A percentile compares a stretch with the other conserved stretches of the same genome.
Conservation (phyloP, 2,329 filamentous ascomycete species). For the Byssoonygena ceratinophila region DNA sequence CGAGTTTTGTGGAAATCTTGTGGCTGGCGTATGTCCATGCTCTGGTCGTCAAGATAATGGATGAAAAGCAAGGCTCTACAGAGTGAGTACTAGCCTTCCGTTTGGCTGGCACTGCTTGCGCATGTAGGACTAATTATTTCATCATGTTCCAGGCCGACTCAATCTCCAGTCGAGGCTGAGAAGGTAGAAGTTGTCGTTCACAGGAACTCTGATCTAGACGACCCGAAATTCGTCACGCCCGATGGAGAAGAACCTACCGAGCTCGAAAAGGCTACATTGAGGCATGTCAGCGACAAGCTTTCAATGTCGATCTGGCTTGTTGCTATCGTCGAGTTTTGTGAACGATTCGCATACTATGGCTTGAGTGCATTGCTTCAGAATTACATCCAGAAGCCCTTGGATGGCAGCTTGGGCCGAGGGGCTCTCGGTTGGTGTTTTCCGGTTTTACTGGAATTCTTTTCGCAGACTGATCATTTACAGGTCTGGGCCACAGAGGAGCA, state of each 20-base stretch:
- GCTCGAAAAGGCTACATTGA: slow-evolving; percentile 41
- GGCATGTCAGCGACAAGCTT: slow-evolving; percentile 45
- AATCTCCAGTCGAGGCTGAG: not conserved
- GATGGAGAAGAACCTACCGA: slow-evolving; percentile 45
- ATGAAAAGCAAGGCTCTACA: not conserved
- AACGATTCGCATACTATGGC: slow-evolving; percentile 50
- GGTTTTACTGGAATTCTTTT: not conserved
- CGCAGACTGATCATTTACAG: slow-evolving; percentile 5
- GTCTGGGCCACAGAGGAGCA: slow-evolving; percentile 33
- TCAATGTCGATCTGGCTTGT: slow-evolving; percentile 47
- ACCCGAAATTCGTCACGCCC: slow-evolving; percentile 19
- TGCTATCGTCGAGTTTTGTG: slow-evolving; percentile 45
- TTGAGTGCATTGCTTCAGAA: slow-evolving; percentile 46
- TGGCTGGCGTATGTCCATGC: not conserved
- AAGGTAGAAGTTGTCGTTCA: slow-evolving; percentile 3
- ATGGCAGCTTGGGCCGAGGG: slow-evolving; percentile 32
- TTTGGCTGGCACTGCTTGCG: not conserved
- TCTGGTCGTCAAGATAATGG: not conserved
- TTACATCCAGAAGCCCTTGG: slow-evolving; percentile 39
- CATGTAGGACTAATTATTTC: not conserved
- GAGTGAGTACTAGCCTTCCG: not conserved
- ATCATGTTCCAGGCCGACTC: not conserved
- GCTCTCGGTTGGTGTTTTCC: slow-evolving; percentile 21
- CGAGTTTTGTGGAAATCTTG: not conserved
- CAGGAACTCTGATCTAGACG: slow-evolving; percentile 8